These are phyloP conservation scores for Penicillium cosmopolitanum DNA, from an alignment of 495 filamentous ascomycete species.

Conservation along the genomic window DNA sequence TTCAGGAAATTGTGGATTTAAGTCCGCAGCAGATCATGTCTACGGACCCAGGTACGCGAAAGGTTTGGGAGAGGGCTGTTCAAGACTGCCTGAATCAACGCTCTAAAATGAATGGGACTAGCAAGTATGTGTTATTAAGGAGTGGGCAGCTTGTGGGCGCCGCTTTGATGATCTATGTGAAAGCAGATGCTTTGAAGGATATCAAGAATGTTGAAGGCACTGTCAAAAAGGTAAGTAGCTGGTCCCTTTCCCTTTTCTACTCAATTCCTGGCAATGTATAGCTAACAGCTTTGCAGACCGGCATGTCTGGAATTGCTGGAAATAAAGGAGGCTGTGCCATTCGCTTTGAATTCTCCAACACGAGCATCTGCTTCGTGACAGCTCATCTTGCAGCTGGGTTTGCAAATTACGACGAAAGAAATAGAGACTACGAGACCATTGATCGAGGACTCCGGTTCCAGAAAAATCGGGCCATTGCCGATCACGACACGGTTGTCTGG, in stretches of 20 bases:
- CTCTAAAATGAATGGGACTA: conserved; percentile 60
- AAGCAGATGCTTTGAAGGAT: conserved; percentile 68
- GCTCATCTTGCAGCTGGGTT: conserved; percentile 97
- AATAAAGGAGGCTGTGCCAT: conserved; percentile 99
- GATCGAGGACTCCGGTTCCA: conserved; percentile 87
- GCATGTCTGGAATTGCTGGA: conserved; percentile 94
- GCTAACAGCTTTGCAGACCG: conserved; percentile 58
- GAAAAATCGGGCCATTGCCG: conserved; percentile 82
- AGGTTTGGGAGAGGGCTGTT: conserved; percentile 85
- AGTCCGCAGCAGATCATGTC: conserved; percentile 99
- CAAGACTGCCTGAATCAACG: conserved; percentile 73
- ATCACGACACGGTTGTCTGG: conserved; percentile 97
- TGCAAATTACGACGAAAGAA: conserved; percentile 95
- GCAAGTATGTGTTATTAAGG: conserved; percentile 86
- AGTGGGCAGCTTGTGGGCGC: conserved; percentile 96
- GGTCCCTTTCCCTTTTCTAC: background rate
- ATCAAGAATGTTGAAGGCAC: conserved; percentile 97
- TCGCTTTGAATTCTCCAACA: conserved; percentile 92
- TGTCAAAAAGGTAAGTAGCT: conserved; percentile 76
- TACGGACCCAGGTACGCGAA: conserved; percentile 83
- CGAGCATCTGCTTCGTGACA: conserved; percentile 91
- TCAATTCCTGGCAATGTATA: too few species aligned
- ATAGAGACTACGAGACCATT: conserved; percentile 90
- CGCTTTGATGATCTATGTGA: conserved; percentile 88
- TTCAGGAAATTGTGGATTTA: conserved; percentile 96